phyloP scores from a whole-genome alignment of 176 grass and related monocot species.

The Oryza rufipogon region DNA sequence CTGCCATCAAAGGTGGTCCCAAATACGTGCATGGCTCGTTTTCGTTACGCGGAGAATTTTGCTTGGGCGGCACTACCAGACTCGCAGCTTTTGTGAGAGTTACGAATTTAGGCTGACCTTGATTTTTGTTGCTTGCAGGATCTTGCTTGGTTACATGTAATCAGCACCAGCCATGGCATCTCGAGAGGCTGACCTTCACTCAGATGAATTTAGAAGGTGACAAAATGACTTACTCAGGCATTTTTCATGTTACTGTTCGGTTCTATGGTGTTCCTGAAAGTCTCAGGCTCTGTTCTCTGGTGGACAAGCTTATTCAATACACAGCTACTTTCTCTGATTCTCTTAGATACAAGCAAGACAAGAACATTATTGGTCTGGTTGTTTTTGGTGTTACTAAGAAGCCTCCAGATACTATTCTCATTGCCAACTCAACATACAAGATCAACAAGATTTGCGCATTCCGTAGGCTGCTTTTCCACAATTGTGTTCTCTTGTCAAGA shows the following conservation, averaged over 20 bases:
- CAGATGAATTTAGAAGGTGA: too few relatives aligned
- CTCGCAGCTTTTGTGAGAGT: background rate
- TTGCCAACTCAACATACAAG: too few relatives aligned
- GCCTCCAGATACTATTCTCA: background rate
- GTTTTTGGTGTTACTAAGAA: background rate
- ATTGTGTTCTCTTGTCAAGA: too few relatives aligned
- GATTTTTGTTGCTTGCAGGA: background rate
- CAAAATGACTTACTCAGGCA: too few relatives aligned
- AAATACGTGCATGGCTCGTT: background rate
- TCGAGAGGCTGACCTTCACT: background rate
- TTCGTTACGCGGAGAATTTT: background rate
- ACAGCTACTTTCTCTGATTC: background rate
- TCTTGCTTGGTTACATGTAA: background rate
- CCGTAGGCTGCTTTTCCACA: too few relatives aligned
- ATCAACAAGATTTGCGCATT: too few relatives aligned
- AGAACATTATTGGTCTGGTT: background rate
- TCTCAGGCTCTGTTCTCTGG: too few relatives aligned
- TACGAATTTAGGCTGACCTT: background rate
- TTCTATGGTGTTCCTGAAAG: too few relatives aligned
- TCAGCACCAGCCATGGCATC: background rate
- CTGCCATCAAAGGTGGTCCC: background rate
- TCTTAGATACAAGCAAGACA: background rate
- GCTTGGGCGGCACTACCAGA: background rate
- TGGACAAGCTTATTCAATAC: background rate
- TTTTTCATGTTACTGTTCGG: too few relatives aligned